phyloP scores from a whole-genome alignment of 345 rosid species.

The Citrus trifoliata region DNA sequence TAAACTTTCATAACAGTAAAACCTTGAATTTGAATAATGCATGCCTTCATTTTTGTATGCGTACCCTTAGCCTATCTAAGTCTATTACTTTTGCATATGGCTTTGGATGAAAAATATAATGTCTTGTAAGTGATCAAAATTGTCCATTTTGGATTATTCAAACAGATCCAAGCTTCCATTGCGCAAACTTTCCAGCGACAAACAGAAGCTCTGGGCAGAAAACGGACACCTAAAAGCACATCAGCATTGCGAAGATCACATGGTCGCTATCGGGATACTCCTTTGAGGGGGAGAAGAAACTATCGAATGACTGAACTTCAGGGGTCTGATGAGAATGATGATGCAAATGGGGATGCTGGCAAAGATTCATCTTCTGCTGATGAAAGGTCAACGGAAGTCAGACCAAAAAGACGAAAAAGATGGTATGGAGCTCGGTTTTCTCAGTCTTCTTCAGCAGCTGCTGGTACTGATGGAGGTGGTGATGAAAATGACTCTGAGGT shows the following conservation, averaged over 20 bases:
- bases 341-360: slow-evolving; percentile 36
- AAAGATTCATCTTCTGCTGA: slow-evolving; percentile 43
- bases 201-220: slow-evolving; percentile 44
- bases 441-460: slow-evolving; percentile 29
- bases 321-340: slow-evolving; percentile 43
- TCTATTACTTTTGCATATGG: neutral
- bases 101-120: neutral
- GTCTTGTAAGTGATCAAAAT: neutral
- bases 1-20: neutral
- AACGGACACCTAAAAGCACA: slow-evolving; percentile 26
- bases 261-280: slow-evolving; percentile 24
- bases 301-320: slow-evolving; percentile 31
- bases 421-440: slow-evolving; percentile 29
- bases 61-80: neutral
- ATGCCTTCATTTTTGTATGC: neutral
- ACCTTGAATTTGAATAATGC: neutral
- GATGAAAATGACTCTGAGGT: slow-evolving; percentile 42
- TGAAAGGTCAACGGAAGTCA: slow-evolving; percentile 33
- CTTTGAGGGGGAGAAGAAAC: slow-evolving; percentile 36
- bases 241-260: slow-evolving; percentile 33
- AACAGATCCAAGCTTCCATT: slow-evolving; percentile 54
- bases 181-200: slow-evolving; percentile 43
- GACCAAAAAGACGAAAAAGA: slow-evolving; percentile 39
- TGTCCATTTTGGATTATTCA: slow-evolving; percentile 4
- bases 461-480: slow-evolving; percentile 32